These are phyloP conservation scores for Prunus mira DNA, from an alignment of 306 rosid genomes.

Conservation along the genomic window DNA sequence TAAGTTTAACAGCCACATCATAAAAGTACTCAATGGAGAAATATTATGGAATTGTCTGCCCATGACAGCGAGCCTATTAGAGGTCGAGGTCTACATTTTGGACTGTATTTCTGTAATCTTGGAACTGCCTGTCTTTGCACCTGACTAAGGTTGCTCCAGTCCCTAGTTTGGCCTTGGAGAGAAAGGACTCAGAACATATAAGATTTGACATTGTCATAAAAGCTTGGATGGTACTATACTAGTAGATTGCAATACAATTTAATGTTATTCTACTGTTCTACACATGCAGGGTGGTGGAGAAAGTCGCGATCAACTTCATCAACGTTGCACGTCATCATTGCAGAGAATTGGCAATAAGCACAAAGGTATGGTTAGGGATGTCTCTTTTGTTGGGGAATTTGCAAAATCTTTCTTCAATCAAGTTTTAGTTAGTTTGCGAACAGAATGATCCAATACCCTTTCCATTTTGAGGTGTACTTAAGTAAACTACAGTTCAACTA, in stretches of 20 bases:
- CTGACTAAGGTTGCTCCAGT: neutral
- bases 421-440: neutral
- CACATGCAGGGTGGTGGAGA: slow-evolving; percentile 89
- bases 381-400: slow-evolving; percentile 1
- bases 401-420: neutral
- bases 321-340: slow-evolving; percentile 70
- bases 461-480: neutral
- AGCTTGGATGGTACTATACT: too few relatives aligned
- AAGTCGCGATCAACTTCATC: slow-evolving; percentile 69
- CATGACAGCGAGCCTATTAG: neutral
- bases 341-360: slow-evolving; percentile 62
- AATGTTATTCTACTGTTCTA: slow-evolving; percentile 18
- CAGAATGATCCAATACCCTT: neutral
- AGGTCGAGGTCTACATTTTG: neutral
- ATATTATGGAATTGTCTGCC: neutral
- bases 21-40: neutral
- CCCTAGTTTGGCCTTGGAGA: neutral
- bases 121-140: neutral
- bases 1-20: neutral
- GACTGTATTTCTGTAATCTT: neutral
- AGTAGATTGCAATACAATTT: neutral
- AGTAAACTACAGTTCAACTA: neutral
- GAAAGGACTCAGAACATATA: neutral
- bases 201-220: neutral
- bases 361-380: slow-evolving; percentile 45